Evolutionary conservation across 805 yeast genomes (phyloP).

Genomic region (Yarrowia sp.): DNA sequence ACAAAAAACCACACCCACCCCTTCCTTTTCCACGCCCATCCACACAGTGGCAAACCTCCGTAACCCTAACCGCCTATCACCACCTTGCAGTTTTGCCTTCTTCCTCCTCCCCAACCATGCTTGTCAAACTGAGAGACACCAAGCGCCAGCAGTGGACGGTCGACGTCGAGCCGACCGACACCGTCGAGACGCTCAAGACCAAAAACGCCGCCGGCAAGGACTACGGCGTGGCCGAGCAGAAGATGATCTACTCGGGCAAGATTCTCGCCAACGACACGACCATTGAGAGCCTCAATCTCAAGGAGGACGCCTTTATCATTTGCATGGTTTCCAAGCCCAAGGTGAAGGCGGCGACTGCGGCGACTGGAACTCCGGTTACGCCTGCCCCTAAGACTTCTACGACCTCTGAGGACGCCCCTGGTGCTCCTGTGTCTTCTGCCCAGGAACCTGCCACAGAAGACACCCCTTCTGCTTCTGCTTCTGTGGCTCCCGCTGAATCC

Average conservation of each 20-base stretch:
- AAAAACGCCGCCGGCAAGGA: constrained; percentile 65
- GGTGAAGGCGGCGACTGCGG: constrained; percentile 33
- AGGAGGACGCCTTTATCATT: constrained; percentile 82
- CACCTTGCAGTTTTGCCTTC: neutral
- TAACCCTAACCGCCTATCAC: neutral
- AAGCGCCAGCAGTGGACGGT: constrained; percentile 84
- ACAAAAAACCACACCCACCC: too few relatives aligned
- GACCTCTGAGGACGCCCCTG: constrained; percentile 29
- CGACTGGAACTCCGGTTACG: constrained; percentile 32
- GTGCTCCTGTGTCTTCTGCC: too few relatives aligned
- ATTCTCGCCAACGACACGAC: constrained; percentile 82
- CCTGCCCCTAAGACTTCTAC: constrained; percentile 34
- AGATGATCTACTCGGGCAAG: constrained; percentile 89
- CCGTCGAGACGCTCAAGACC: constrained; percentile 68
- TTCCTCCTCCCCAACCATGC: too few relatives aligned
- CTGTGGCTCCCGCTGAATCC: constrained; percentile 36
- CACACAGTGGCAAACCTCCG: neutral
- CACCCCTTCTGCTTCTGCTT: constrained; percentile 34
- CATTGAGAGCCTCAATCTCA: constrained; percentile 67
- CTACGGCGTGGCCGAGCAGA: constrained; percentile 71
- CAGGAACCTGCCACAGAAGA: too few relatives aligned
- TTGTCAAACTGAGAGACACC: constrained; percentile 82
- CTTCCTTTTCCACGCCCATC: too few relatives aligned
- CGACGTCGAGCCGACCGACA: constrained; percentile 66
- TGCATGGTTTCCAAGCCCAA: constrained; percentile 74